Evolutionary conservation across 2,329 filamentous ascomycete species (phyloP).

Genomic region (Setomelanomma holmii): DNA sequence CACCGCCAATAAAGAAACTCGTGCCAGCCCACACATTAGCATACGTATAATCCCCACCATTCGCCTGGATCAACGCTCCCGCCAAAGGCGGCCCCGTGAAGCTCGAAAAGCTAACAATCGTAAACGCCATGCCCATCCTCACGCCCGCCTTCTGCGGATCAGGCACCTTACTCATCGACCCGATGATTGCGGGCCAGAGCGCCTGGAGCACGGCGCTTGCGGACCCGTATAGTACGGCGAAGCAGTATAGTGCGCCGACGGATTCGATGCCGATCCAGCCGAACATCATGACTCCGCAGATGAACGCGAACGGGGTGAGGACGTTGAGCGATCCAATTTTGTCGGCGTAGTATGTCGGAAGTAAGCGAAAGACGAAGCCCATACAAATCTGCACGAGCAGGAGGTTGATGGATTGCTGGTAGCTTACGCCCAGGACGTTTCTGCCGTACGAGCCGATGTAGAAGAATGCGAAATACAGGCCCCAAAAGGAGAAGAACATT

Average conservation of each 20-base stretch:
- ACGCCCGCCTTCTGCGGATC: constrained; percentile 44
- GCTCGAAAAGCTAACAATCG: constrained; percentile 43
- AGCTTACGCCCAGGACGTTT: constrained; percentile 56
- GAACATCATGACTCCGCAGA: constrained; percentile 55
- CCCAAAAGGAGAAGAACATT: constrained; percentile 49
- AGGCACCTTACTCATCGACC: constrained; percentile 38
- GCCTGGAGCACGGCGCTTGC: constrained; percentile 39
- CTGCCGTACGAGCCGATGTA: constrained; percentile 53
- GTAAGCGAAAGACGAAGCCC: constrained; percentile 60
- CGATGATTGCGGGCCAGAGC: constrained; percentile 37
- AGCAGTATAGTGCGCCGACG: constrained; percentile 33
- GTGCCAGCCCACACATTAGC: constrained; percentile 48
- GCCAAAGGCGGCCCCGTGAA: constrained; percentile 47
- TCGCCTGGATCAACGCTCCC: constrained; percentile 40
- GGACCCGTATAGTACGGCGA: constrained; percentile 41
- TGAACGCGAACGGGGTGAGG: constrained; percentile 57
- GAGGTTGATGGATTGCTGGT: constrained; percentile 60
- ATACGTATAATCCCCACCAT: constrained; percentile 38
- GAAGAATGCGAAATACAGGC: constrained; percentile 55
- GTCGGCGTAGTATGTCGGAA: constrained; percentile 52
- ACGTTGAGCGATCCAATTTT: constrained; percentile 55
- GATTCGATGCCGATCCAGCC: constrained; percentile 41
- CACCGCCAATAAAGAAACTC: constrained; percentile 38
- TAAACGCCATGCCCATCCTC: constrained; percentile 48
- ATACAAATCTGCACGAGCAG: constrained; percentile 60